Base-by-base conservation (phyloP, 1,284 basidiomycete genomes). In the Fomitiporia mediterranea region DNA sequence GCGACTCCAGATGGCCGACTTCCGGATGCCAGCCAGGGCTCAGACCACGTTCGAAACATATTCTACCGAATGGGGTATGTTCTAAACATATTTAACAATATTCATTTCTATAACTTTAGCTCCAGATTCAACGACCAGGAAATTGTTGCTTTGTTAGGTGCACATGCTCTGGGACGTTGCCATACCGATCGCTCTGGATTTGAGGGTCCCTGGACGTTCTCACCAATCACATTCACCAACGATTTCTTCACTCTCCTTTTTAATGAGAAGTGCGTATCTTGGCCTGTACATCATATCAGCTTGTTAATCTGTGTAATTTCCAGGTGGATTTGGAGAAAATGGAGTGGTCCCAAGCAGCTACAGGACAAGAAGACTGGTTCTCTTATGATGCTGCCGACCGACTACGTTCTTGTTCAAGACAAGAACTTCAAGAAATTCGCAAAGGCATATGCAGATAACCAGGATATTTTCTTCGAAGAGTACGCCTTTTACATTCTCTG, bases 321-420 rank as follows among this genome's bases (percentile, higher is more conserved):
- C 56, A 81, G 81, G 60, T 89, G 87, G 83, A 80, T 84, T 13
- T 91, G 89, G 89, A 85, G 77, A 72, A 90, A 89, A 72, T 95
- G 92, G 92, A 77, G 77, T 61, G 95, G 94, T 44, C 94, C 94
- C 38, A 94, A 93, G 74, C 96, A 99, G 75, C 86, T 89, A 60
- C 84, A 91, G 73, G 94, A 98, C 77, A 92, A 91, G 82, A 86
- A 84, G 72, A 94, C 94, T 47, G 81, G 81, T 66, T 74, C 82
- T 37, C 76, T 99, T 49, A 98, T 99, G 95, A 98, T 98, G 95
- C 75, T 97, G 43, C 91, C 92, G 40, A 88, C 91, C 65, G 93
- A 96, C 72, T 89, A 88, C 68, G 82, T 87, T 42, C 77, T 97
- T 55, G 77, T 80, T 60, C 83, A 86, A 69, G 94, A 96, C 77